Conservation (phyloP, 139 green algal species). For the Micractinium sp. region DNA sequence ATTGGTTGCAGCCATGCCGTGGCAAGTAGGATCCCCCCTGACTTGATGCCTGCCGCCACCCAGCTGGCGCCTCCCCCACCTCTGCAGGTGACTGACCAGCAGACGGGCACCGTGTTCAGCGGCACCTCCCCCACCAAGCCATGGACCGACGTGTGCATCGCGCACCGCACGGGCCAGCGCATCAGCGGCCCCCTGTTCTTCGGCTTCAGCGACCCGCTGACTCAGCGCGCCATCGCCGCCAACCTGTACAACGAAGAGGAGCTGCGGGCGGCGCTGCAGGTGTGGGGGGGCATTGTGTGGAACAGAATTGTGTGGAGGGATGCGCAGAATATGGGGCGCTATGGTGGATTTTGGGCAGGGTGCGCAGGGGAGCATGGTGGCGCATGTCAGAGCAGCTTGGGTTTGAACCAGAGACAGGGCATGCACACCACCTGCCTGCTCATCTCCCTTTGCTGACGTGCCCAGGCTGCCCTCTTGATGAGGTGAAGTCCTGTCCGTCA, state of each 20-base stretch:
- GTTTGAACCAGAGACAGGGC: background rate
- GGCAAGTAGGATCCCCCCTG: background rate
- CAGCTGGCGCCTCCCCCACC: background rate
- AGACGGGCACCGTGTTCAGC: slow-evolving; percentile 34
- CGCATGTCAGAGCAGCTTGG: background rate
- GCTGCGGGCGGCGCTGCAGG: slow-evolving; percentile 48
- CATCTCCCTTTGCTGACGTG: background rate
- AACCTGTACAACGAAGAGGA: slow-evolving; percentile 49
- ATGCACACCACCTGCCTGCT: background rate
- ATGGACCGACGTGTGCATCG: slow-evolving; percentile 62
- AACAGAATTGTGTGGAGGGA: background rate
- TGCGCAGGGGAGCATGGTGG: background rate
- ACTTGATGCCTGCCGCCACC: background rate
- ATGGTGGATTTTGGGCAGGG: too few species aligned
- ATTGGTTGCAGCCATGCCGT: background rate
- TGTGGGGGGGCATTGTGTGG: background rate
- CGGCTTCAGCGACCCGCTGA: slow-evolving; percentile 57
- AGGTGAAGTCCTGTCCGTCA: background rate
- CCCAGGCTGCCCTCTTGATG: background rate
- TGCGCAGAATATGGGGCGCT: too few species aligned
- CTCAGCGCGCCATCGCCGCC: slow-evolving; percentile 48
- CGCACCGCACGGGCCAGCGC: slow-evolving; percentile 51
- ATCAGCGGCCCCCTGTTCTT: slow-evolving; percentile 66
- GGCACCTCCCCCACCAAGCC: slow-evolving; percentile 56
- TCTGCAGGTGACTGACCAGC: slow-evolving; percentile 33